Percentiles rank a stretch among this genome's conserved stretches.
phyloP scores from a whole-genome alignment of 352 stramenopile species.

The Globisporangium perplexum region DNA sequence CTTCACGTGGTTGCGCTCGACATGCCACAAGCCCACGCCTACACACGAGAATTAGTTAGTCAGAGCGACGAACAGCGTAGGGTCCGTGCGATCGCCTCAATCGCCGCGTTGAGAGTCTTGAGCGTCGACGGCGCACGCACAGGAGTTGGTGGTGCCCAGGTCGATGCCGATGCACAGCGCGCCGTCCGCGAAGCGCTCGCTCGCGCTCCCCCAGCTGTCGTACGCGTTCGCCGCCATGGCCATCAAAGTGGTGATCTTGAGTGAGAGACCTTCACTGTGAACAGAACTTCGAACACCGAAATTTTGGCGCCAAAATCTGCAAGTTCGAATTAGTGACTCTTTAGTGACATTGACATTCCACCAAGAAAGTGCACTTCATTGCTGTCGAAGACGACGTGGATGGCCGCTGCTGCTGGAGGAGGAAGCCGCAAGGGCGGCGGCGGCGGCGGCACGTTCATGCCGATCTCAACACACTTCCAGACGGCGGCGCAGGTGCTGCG shows the following conservation, averaged over 20 bases:
- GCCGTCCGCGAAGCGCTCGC: constrained; percentile 64
- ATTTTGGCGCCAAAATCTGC: neutral
- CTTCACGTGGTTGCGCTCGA: constrained; percentile 79
- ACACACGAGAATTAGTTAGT: too few relatives aligned
- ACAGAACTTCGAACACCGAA: neutral
- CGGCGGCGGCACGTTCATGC: too few relatives aligned
- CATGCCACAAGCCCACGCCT: constrained; percentile 78
- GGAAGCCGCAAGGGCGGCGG: constrained; percentile 6
- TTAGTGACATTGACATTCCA: neutral
- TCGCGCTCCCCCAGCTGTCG: constrained; percentile 71
- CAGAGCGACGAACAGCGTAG: too few relatives aligned
- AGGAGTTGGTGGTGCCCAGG: constrained; percentile 99
- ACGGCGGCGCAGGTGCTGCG: constrained; percentile 13
- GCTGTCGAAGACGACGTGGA: too few relatives aligned
- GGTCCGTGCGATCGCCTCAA: too few relatives aligned
- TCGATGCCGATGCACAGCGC: constrained; percentile 97
- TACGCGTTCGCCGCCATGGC: constrained; percentile 37
- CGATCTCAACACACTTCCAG: constrained; percentile 59
- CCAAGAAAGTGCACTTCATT: neutral
- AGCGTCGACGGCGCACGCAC: too few relatives aligned
- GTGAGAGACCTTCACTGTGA: too few relatives aligned
- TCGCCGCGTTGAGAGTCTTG: too few relatives aligned
- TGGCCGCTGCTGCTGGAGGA: neutral
- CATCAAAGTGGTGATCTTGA: too few relatives aligned
- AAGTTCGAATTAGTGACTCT: neutral